These are phyloP conservation scores for Pythium dissotocum DNA, from an alignment of 352 stramenopile genomes.

Conservation along the genomic window DNA sequence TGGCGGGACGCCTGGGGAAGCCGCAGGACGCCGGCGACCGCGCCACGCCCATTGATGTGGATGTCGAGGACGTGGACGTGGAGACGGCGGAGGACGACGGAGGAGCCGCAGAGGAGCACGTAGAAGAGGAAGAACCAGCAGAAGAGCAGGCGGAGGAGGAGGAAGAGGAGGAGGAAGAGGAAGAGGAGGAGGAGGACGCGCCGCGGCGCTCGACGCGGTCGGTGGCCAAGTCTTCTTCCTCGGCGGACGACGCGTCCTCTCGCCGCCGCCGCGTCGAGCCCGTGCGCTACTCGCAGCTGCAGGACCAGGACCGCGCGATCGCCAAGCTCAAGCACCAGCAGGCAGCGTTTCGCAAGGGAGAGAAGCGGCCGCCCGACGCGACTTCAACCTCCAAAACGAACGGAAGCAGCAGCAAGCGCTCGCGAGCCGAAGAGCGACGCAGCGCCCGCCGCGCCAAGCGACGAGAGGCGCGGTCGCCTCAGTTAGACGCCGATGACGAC, in stretches of 20 bases:
- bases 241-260: constrained; percentile 7
- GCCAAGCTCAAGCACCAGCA: constrained; percentile 34
- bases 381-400: background rate
- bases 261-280: constrained; percentile 30
- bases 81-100: background rate
- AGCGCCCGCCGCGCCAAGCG: constrained; percentile 46
- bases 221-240: background rate
- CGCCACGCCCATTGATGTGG: background rate
- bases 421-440: constrained; percentile 54
- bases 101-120: constrained; percentile 7
- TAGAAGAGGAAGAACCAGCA: background rate
- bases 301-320: constrained; percentile 61
- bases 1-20: background rate
- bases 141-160: background rate
- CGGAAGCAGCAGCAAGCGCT: constrained; percentile 40
- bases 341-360: constrained; percentile 45
- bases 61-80: background rate
- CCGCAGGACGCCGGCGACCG: background rate
- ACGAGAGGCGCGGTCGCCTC: constrained; percentile 40
- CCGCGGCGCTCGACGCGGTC: constrained; percentile 19
- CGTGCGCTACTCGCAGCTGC: constrained; percentile 50
- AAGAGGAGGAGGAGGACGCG: constrained; percentile 10
- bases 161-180: background rate
- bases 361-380: constrained; percentile 22
- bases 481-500: background rate